A percentile compares a stretch with the other conserved stretches of the same genome.
phyloP scores from a whole-genome alignment of 177 flowering plant genomes.

The Vitis hybrid region DNA sequence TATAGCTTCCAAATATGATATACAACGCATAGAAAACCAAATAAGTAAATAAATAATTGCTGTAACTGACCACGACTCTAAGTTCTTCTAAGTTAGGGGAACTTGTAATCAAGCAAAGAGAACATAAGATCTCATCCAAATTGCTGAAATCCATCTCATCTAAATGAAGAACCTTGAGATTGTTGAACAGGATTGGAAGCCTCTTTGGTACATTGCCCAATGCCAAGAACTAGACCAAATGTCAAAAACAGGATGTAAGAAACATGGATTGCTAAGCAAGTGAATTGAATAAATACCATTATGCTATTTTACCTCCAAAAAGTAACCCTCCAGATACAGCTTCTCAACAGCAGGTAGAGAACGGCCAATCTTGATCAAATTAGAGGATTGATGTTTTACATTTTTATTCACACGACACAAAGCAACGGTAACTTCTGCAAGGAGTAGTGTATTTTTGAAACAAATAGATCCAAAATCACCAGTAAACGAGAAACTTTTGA shows the following conservation, averaged over 20 bases:
- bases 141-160: not conserved
- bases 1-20: not conserved
- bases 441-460: constrained; percentile 15
- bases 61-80: not conserved
- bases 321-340: not conserved
- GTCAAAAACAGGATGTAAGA: not conserved
- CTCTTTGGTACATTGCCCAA: not conserved
- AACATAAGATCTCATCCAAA: not conserved
- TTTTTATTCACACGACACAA: not conserved
- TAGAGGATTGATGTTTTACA: not conserved
- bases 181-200: constrained; percentile 1
- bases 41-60: not conserved
- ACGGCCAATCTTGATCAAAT: not conserved
- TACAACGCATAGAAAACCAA: not conserved
- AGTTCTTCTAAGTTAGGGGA: constrained; percentile 14
- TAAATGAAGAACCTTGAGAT: not conserved
- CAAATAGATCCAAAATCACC: not conserved
- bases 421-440: not conserved
- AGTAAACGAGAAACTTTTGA: constrained; percentile 8
- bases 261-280: not conserved
- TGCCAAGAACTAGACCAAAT: not conserved
- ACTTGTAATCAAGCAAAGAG: constrained; percentile 11
- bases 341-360: constrained; percentile 1
- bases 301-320: constrained; percentile 1
- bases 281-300: not conserved